Base-by-base conservation (phyloP, 2,329 filamentous ascomycete species). In the Colletotrichum sp. region DNA sequence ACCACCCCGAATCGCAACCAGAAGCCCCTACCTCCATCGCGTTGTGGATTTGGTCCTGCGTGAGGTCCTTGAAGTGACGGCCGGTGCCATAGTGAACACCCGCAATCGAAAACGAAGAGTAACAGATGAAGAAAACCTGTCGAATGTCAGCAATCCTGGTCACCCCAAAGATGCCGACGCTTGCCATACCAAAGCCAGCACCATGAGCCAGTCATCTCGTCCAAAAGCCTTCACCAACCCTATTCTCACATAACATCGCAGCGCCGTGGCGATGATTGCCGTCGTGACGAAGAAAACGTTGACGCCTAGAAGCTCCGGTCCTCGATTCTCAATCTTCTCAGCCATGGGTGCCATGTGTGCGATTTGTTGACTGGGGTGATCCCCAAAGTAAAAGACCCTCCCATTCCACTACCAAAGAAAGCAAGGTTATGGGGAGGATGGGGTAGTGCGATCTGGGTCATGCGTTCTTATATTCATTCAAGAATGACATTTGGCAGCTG, bases 41-140 rank as follows among this genome's bases (percentile, higher is more conserved):
- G 26, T 75, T 67, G 16, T 79, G 26, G 16, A 81, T 80, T 24
- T 84, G 74, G 2, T 78, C 69, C 1, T 67, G 10, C 3, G 75
- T 64, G 8, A 87, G 79, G 28, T 87, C 83, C 3, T 21, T 48
- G 26, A 79, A 79, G 76, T 87, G 85, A 5, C 83, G 81, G 5
- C 86, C 86, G 0, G 86, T 88, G 21, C 86, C 86, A 77, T 86
- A 81, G 13, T 82, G 74, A 28, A 87, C 79, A 24, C 86, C 86
- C 1, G 80, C 48, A 4, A 85, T 80, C 1, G 84, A 82, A 55
- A 79, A 83, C n/a, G 78, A 78, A 61, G 80, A 79, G 77, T 84
- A 87, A 7, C 83, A 74, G n/a, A 81, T 72, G 73, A 87, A 87
- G n/a, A 80, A 82, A 9, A 78, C 75, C 84, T 86, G 15, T 24